A percentile compares a stretch with the other conserved stretches of the same genome.
Conservation (phyloP, 306 rosid genomes). For the Inga oerstediana region DNA sequence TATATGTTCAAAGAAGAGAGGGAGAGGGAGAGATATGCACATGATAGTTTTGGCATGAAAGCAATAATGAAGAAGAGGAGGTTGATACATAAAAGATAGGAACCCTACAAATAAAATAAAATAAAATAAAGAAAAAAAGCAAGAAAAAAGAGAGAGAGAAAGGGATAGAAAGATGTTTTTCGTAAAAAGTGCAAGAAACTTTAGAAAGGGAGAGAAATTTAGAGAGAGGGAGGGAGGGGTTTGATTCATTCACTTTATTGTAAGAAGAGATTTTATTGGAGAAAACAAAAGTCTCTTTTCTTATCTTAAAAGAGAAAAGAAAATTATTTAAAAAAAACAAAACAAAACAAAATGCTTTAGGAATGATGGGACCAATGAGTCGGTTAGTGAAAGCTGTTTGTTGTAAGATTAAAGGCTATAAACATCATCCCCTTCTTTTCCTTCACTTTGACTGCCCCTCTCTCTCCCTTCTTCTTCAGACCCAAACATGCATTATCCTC, state of each 20-base stretch:
- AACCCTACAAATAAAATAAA: neutral
- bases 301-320: neutral
- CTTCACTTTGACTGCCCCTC: slow-evolving; percentile 37
- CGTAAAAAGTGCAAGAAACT: slow-evolving; percentile 47
- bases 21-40: no score
- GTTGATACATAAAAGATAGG: neutral
- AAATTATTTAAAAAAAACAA: neutral
- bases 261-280: slow-evolving; percentile 42
- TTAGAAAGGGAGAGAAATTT: slow-evolving; percentile 5
- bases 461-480: neutral
- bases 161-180: slow-evolving; percentile 40
- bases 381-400: slow-evolving; percentile 25
- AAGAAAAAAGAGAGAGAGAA: neutral
- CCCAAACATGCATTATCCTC: neutral
- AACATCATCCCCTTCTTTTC: slow-evolving; percentile 14
- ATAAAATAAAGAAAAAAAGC: neutral
- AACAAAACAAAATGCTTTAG: neutral
- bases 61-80: slow-evolving; percentile 29
- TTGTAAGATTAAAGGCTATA: slow-evolving; percentile 23
- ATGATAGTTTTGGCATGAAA: slow-evolving; percentile 16
- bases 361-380: slow-evolving; percentile 50
- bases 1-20: no score
- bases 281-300: slow-evolving; percentile 45
- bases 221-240: neutral
- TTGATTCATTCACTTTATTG: slow-evolving; percentile 25